A percentile compares a stretch with the other conserved stretches of the same genome.
Conservation (phyloP, 1,139 yeast genomes). For the Nakaseomyces uthaithaninus region DNA sequence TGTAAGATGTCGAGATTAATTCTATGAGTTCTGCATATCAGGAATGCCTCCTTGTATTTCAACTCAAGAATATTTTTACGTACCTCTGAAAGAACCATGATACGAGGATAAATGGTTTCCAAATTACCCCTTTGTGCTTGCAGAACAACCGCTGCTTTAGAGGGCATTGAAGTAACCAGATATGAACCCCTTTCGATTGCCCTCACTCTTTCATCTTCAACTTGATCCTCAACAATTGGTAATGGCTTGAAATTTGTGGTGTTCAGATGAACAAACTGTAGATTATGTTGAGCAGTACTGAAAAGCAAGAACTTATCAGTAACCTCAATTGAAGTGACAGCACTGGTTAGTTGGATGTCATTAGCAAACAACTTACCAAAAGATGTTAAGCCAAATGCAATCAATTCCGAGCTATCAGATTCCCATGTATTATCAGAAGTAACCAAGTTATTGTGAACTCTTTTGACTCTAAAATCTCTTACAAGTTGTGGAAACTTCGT, state of each 20-base stretch:
- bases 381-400: conserved; percentile 63
- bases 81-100: conserved; percentile 81
- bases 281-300: conserved; percentile 81
- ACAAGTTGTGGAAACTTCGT: conserved; percentile 63
- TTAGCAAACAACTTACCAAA: conserved; percentile 71
- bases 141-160: conserved; percentile 71
- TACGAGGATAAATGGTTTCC: conserved; percentile 89
- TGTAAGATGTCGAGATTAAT: conserved; percentile 83
- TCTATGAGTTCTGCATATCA: conserved; percentile 81
- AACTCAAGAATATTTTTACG: conserved; percentile 53
- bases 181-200: conserved; percentile 86
- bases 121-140: conserved; percentile 96
- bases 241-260: conserved; percentile 34
- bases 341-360: conserved; percentile 52
- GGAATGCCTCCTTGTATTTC: conserved; percentile 63
- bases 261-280: conserved; percentile 73
- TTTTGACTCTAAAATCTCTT: conserved; percentile 49
- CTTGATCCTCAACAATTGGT: conserved; percentile 33
- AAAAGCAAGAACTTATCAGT: conserved; percentile 68
- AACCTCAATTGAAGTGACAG: conserved; percentile 73
- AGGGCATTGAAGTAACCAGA: conserved; percentile 72
- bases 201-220: conserved; percentile 72
- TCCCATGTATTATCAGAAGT: conserved; percentile 29
- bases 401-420: conserved; percentile 29
- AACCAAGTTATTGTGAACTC: conserved; percentile 25